phyloP scores from a whole-genome alignment of 129 eudicot genomes.

The Helichrysum umbraculigerum region DNA sequence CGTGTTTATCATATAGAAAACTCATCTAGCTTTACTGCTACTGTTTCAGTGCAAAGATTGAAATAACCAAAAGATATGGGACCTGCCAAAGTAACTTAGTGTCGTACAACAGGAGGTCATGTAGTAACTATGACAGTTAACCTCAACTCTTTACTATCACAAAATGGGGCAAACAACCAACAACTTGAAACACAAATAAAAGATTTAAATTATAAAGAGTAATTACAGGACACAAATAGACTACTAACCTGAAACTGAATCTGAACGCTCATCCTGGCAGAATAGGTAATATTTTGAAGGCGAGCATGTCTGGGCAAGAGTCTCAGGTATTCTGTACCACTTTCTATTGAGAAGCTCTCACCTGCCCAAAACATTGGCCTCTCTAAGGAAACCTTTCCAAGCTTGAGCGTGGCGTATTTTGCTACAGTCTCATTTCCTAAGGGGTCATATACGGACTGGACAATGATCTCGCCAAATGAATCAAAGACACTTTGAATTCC shows the following conservation, averaged over 20 bases:
- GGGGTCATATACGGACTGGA: conserved; percentile 71
- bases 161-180: not conserved
- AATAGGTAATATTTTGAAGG: conserved; percentile 92
- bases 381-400: conserved; percentile 75
- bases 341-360: conserved; percentile 56
- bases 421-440: conserved; percentile 61
- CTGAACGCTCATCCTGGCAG: conserved; percentile 70
- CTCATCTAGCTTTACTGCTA: no score
- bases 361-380: conserved; percentile 74
- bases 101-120: not conserved
- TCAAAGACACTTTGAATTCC: conserved; percentile 75
- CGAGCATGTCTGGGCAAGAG: conserved; percentile 87
- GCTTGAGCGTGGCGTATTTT: conserved; percentile 61
- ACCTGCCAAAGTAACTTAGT: not conserved
- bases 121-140: not conserved
- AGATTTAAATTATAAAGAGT: not conserved
- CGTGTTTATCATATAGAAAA: no score
- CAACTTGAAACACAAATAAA: not conserved
- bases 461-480: conserved; percentile 62
- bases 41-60: no score
- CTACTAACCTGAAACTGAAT: conserved; percentile 56
- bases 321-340: conserved; percentile 44
- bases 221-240: not conserved
- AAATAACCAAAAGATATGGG: no score
- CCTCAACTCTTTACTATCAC: not conserved